Percentiles rank a stretch among this genome's conserved stretches.
Conservation (phyloP, 306 rosid genomes). For the Medicago lupulina region DNA sequence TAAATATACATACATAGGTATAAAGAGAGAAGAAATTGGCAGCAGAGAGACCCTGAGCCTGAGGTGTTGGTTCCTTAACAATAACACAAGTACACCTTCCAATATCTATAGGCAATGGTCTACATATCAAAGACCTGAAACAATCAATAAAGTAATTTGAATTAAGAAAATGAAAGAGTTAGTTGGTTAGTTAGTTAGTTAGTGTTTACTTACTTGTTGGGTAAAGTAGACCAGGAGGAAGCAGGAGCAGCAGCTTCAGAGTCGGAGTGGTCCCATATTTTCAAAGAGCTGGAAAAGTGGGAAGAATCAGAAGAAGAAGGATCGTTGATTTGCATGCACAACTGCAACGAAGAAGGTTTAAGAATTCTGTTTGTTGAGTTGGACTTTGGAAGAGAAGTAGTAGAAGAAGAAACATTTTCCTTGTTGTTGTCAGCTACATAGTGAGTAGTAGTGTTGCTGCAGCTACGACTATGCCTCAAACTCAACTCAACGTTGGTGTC, state of each 20-base stretch:
- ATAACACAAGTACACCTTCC: conserved; percentile 88
- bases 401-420: conserved; percentile 73
- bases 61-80: conserved; percentile 68
- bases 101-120: conserved; percentile 85
- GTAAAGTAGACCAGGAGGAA: conserved; percentile 94
- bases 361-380: conserved; percentile 57
- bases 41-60: conserved; percentile 51
- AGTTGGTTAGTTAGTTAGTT: no score
- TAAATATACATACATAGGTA: conserved; percentile 56
- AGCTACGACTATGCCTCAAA: conserved; percentile 67
- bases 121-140: conserved; percentile 74
- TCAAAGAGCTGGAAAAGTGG: conserved; percentile 63
- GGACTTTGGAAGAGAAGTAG: conserved; percentile 49
- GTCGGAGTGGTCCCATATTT: conserved; percentile 89
- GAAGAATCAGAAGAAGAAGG: conserved; percentile 43
- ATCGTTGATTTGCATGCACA: conserved; percentile 79
- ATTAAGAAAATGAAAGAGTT: no score
- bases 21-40: conserved; percentile 77
- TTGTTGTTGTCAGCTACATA: conserved; percentile 43
- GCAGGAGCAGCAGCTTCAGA: conserved; percentile 97
- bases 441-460: conserved; percentile 51
- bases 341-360: conserved; percentile 74
- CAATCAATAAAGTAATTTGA: no score
- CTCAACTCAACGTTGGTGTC: conserved; percentile 42
- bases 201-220: no score